Evolutionary conservation across 306 rosid genomes (phyloP), one percentile per base, ranked within the genome.

Genomic region (Vigna nakashimae): DNA sequence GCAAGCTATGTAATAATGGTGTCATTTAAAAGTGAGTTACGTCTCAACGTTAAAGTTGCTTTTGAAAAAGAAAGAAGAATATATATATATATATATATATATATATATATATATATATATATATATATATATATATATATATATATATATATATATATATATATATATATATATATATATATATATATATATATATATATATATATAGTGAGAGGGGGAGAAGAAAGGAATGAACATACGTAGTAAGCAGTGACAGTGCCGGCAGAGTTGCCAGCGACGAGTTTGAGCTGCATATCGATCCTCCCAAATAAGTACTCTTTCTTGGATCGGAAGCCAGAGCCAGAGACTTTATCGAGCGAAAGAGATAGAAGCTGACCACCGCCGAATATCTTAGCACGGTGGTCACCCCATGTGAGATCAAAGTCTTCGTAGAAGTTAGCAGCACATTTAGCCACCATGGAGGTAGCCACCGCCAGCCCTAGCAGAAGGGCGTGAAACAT

Each of bases 231-330:
- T 17, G 65, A 51, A 72, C 80, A 5, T 84, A 91, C 96, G 71
- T 93, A 93, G 73, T 93, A 93, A 68, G 97, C 97, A 59, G 97
- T 91, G 24, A 91, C 97, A 1, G 98, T 91, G 78, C 97, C 94
- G 1, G 94, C 97, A 40, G 98, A 93, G 83, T 89, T 93, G 9
- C 98, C 98, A 14, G 98, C 82, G 34, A 93, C 97, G 22, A 93
- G 98, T 84, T 90, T 93, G 77, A 91, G 98, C 69, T 93, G 97
- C 98, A 93, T 88, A 77, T 91, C 97, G 34, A 93, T 90, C 40
- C 97, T 85, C 1, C 96, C 97, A 69, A 90, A 93, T 0, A 88
- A 82, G 34, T 88, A 91, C 43, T 81, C 86, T 65, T 74, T 88
- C 80, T 86, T 91, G 84, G 98, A 93, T 60, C 85, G 79, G 79